A percentile compares a stretch with the other conserved stretches of the same genome.
phyloP scores from a whole-genome alignment of 2,329 filamentous ascomycete genomes.

The Aspergillus sclerotialis region DNA sequence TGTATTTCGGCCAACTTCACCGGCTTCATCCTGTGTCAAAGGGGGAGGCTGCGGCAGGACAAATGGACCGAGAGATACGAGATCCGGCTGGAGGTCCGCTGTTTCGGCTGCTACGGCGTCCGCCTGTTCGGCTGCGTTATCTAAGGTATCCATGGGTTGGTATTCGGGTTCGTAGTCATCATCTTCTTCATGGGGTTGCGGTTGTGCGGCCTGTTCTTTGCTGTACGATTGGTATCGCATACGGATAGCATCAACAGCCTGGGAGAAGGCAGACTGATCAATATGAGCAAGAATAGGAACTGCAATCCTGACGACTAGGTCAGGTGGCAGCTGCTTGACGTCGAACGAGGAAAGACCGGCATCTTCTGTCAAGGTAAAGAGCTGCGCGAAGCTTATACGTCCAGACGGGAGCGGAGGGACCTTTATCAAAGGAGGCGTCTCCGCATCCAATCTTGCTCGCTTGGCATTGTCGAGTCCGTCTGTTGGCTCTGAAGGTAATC shows the following conservation, averaged over 20 bases:
- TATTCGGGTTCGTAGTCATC: constrained; percentile 92
- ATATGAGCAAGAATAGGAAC: constrained; percentile 68
- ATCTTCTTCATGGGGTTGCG: constrained; percentile 42
- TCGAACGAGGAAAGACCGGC: constrained; percentile 71
- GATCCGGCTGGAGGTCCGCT: constrained; percentile 58
- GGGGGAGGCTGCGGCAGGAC: constrained; percentile 69
- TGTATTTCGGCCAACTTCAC: constrained; percentile 67
- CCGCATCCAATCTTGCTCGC: constrained; percentile 62
- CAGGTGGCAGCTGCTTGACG: constrained; percentile 67
- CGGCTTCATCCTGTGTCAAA: constrained; percentile 63
- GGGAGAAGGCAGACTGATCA: constrained; percentile 60
- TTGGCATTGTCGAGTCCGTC: constrained; percentile 72
- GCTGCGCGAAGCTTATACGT: constrained; percentile 68
- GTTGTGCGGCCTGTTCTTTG: constrained; percentile 27
- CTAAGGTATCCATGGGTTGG: constrained; percentile 55
- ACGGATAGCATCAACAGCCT: constrained; percentile 57
- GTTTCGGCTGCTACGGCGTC: constrained; percentile 73
- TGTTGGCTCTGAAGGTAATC: constrained; percentile 61
- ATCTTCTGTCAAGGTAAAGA: constrained; percentile 80
- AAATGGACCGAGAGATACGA: constrained; percentile 64
- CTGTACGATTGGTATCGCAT: constrained; percentile 30
- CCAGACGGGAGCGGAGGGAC: constrained; percentile 68
- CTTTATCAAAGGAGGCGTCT: constrained; percentile 42
- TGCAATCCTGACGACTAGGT: constrained; percentile 73
- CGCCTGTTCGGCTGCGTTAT: constrained; percentile 31